Evolutionary conservation across 2,329 filamentous ascomycete species (phyloP), one percentile per base, ranked within the genome.

Genomic region (Colletotrichum destructivum): DNA sequence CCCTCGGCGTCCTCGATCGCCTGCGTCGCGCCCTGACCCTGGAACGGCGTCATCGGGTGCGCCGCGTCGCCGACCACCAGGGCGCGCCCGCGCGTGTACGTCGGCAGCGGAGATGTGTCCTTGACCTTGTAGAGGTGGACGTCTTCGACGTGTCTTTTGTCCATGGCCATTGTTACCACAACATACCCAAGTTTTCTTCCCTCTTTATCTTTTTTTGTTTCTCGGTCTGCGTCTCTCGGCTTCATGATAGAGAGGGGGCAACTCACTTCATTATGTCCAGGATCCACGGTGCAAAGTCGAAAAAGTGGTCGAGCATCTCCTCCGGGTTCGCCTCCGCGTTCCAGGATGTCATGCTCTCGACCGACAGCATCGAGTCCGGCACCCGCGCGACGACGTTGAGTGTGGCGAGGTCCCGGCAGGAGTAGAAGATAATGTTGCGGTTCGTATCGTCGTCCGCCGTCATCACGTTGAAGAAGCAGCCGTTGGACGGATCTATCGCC

Each of bases 21-120:
- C 52, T 71, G 62, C 18, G 67, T 66, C 26, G 71, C 67, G 12
- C 67, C 71, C 26, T 73, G 71, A 18, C 62, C 62, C 16, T 71
- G 71, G 52, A 71, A 70, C 5, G 71, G 71, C 46, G 68, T 73
- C 67, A 73, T 73, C 6, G 67, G 71, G 31, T 73, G 71, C 26
- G 71, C 71, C 2, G 71, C 71, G 62, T 73, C 71, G 12, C 71
- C 71, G 35, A 67, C 35, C 13, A 73, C 35, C 6, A 75, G 61
- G 13, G 69, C 66, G 4, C 69, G 54, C 11, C 71, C 71, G 26
- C 63, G 51, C n/a, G 81, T 79, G 81, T 81, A 84, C 6, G 74
- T 80, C 2, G 73, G 69, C 13, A 86, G 66, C 0, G 83, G 81
- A 56, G 84, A 83, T 18, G 83, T 72, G 70, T 86, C 84, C 12